phyloP scores from a whole-genome alignment of 2,329 filamentous ascomycete species.

The Cercospora sesami region DNA sequence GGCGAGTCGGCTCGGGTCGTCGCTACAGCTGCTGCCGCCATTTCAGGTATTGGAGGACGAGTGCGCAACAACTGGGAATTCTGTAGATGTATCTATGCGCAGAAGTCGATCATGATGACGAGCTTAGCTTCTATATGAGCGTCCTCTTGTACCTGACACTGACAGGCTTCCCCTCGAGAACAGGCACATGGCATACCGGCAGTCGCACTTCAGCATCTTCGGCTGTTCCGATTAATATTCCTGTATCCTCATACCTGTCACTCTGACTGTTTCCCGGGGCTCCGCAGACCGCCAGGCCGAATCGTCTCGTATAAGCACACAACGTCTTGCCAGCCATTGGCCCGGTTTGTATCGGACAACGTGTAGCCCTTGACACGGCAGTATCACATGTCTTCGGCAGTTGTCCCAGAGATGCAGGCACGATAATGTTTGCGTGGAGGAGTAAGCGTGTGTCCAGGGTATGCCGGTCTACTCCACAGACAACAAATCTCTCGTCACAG shows the following conservation, averaged over 20 bases:
- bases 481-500: neutral
- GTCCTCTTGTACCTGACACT: neutral
- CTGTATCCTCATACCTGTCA: neutral
- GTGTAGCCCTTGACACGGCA: neutral
- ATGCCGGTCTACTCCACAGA: neutral
- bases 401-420: neutral
- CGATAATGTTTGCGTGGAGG: neutral
- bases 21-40: slow-evolving; percentile 2
- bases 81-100: neutral
- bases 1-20: neutral
- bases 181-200: neutral
- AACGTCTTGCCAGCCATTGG: neutral
- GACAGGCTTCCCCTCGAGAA: neutral
- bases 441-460: neutral
- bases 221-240: neutral
- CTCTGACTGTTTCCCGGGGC: neutral
- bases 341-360: neutral
- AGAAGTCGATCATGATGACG: too few species aligned
- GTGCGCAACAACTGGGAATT: neutral
- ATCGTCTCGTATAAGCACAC: neutral
- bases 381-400: neutral
- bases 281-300: neutral
- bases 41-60: neutral
- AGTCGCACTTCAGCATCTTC: neutral
- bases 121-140: neutral